phyloP scores from a whole-genome alignment of 164 flowering plant species.

The Aristolochia contorta region DNA sequence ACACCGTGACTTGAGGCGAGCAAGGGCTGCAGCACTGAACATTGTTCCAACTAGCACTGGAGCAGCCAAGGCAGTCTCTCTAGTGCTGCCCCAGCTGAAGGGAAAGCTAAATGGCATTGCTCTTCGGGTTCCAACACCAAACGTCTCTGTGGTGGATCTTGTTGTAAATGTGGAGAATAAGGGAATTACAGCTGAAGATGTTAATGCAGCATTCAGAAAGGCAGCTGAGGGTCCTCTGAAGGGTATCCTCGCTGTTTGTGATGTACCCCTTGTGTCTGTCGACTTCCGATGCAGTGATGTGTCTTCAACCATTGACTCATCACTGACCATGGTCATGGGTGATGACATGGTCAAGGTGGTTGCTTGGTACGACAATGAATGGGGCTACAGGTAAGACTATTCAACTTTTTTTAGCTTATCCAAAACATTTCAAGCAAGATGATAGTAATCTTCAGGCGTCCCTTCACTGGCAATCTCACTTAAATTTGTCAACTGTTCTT shows the following conservation, averaged over 20 bases:
- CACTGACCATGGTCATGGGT: constrained; percentile 95
- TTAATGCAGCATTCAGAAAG: constrained; percentile 88
- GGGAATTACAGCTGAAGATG: constrained; percentile 85
- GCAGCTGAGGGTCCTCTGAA: constrained; percentile 83
- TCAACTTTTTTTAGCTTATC: too few relatives aligned
- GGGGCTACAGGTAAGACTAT: constrained; percentile 86
- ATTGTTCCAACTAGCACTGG: constrained; percentile 98
- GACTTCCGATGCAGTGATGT: constrained; percentile 92
- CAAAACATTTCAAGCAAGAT: neutral
- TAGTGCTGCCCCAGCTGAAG: constrained; percentile 91
- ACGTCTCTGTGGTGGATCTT: constrained; percentile 90
- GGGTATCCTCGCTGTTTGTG: constrained; percentile 82
- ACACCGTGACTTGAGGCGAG: constrained; percentile 91
- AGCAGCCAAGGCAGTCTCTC: constrained; percentile 96
- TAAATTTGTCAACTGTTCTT: neutral
- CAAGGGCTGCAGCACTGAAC: constrained; percentile 94
- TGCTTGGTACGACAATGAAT: constrained; percentile 97
- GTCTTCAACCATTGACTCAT: constrained; percentile 86
- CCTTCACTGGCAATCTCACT: too few relatives aligned
- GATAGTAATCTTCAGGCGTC: neutral
- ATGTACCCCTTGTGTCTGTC: constrained; percentile 84
- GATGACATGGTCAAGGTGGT: constrained; percentile 97
- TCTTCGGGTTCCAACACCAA: constrained; percentile 90
- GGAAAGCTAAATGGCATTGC: constrained; percentile 98
- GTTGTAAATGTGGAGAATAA: constrained; percentile 85